These are phyloP conservation scores for Adansonia gregorii DNA, from an alignment of 441 rosid species.

Conservation along the genomic window DNA sequence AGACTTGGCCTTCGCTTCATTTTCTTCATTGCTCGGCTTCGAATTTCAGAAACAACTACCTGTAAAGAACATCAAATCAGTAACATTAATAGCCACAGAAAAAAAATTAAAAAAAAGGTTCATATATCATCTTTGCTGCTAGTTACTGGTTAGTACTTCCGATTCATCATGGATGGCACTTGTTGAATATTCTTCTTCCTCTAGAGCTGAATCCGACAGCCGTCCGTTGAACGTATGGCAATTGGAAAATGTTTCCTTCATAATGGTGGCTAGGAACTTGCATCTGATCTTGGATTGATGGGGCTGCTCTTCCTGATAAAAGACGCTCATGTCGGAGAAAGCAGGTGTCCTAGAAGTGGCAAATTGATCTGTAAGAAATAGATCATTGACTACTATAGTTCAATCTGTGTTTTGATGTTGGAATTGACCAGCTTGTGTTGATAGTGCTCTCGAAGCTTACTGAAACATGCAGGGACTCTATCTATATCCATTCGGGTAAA, in stretches of 20 bases:
- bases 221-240: slow-evolving; percentile 54
- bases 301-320: slow-evolving; percentile 56
- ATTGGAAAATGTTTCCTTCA: slow-evolving; percentile 65
- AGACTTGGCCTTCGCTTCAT: slow-evolving; percentile 52
- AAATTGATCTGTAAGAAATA: slow-evolving; percentile 21
- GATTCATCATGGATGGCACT: slow-evolving; percentile 55
- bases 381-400: slow-evolving; percentile 18
- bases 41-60: slow-evolving; percentile 69
- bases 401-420: slow-evolving; percentile 31
- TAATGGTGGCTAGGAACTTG: slow-evolving; percentile 49
- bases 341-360: not conserved
- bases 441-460: slow-evolving; percentile 53
- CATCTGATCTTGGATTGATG: slow-evolving; percentile 50
- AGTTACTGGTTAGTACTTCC: slow-evolving; percentile 46
- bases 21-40: slow-evolving; percentile 69
- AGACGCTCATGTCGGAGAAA: slow-evolving; percentile 49
- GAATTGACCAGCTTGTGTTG: slow-evolving; percentile 39
- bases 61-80: slow-evolving; percentile 33
- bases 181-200: slow-evolving; percentile 47
- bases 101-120: not conserved
- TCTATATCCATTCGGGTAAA: slow-evolving; percentile 57
- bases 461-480: slow-evolving; percentile 29
- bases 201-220: slow-evolving; percentile 43
- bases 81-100: not conserved
- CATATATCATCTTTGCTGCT: not conserved